Percentiles rank a stretch among this genome's conserved stretches.
These are phyloP conservation scores for Parascedosporium putredinis DNA, from an alignment of 2,329 filamentous ascomycete species.

Conservation along the genomic window DNA sequence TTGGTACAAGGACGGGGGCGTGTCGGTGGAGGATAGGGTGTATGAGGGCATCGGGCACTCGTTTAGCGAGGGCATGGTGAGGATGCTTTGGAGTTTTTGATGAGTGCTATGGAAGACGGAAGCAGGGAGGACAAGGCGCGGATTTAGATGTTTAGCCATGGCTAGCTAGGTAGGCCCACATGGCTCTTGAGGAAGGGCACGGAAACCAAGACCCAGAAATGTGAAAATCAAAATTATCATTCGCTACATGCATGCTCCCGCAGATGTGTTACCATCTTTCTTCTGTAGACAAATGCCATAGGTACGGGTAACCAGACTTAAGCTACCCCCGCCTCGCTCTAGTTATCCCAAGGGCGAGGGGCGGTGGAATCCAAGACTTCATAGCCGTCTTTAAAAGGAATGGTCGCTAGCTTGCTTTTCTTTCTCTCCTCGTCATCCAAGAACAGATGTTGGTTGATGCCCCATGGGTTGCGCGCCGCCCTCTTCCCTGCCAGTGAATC, in stretches of 20 bases:
- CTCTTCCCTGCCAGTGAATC: constrained; percentile 36
- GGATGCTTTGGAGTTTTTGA: constrained; percentile 56
- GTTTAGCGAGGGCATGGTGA: constrained; percentile 58
- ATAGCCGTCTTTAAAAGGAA: constrained; percentile 19
- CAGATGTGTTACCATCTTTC: too few relatives aligned
- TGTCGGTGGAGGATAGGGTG: constrained; percentile 53
- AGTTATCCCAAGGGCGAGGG: constrained; percentile 28
- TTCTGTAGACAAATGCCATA: too few relatives aligned
- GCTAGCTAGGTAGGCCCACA: too few relatives aligned
- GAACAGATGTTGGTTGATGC: constrained; percentile 33
- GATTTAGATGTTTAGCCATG: background rate
- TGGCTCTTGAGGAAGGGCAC: too few relatives aligned
- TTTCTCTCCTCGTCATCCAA: constrained; percentile 19
- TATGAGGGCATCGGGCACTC: constrained; percentile 60
- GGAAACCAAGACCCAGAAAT: too few relatives aligned
- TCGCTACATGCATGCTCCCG: too few relatives aligned
- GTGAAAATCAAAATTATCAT: too few relatives aligned
- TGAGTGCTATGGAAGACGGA: constrained; percentile 30
- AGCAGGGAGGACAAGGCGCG: constrained; percentile 12
- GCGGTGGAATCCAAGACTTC: constrained; percentile 30
- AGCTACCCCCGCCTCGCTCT: background rate
- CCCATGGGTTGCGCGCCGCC: constrained; percentile 38
- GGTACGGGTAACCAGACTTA: too few relatives aligned
- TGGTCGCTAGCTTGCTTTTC: constrained; percentile 28
- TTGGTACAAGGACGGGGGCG: constrained; percentile 45